Evolutionary conservation across 768 basidiomycete species (phyloP), one percentile per base, ranked within the genome.

Genomic region (Suillus brevipes): DNA sequence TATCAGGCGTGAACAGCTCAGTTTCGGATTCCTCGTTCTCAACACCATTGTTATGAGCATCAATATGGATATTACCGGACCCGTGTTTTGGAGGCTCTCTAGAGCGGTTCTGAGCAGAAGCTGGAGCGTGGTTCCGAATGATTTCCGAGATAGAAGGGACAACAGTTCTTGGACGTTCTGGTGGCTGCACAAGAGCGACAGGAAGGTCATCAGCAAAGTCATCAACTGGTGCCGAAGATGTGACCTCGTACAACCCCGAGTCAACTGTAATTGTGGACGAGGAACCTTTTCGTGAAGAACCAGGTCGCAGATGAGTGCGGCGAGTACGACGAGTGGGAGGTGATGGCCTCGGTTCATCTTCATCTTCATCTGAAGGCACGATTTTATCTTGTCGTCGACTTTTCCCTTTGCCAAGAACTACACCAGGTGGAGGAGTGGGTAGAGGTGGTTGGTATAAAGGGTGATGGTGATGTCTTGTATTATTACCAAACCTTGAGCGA

Each of bases 141-240:
- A 95, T 95, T 64, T 95, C 93, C 47, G 89, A 90, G 73, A 95
- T 95, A 16, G 92, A 91, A 56, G 94, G 93, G 8, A 88, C 85
- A 59, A 89, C 73, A 23, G 79, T 79, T 74, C 86, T 86, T 72
- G 71, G 73, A 37, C 72, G 77, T 57, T 74, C 72, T 53, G 66
- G 60, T 43, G 66, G 77, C 37, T 69, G 71, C 65, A 71, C 60
- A 53, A 58, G 61, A 68, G 60, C 50, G 31, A 62, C 42, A 8
- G 67, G 53, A 0, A 67, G 31, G 49, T 70, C 63, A 38, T 65
- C 64, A 56, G 59, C 55, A 60, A 52, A 57, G 53, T 71, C 65
- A 65, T 50, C 45, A 34, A 43, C 50, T 14, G 63, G 65, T 55
- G 65, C 25, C 42, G 64, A 64, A 16, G 62, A 60, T 16, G 38